Evolutionary conservation across 2,329 filamentous ascomycete species (phyloP).

Genomic region (Nigrospora osmanthi): DNA sequence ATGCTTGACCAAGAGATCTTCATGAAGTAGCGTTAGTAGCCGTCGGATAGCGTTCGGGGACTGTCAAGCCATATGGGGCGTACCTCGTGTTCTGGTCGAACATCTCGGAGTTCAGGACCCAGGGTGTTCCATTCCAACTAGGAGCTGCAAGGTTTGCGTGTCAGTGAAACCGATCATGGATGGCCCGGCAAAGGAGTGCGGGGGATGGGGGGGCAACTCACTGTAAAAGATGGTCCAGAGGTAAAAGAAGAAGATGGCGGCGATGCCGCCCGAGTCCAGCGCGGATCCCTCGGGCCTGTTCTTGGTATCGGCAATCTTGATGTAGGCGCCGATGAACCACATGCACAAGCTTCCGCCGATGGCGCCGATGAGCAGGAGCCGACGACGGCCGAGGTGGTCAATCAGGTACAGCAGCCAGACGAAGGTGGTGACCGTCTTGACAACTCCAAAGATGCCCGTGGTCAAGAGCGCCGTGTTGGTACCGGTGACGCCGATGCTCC

Average conservation of each 20-base stretch:
- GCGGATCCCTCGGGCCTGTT: conserved; percentile 18
- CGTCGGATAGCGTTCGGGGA: background rate
- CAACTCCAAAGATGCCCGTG: conserved; percentile 58
- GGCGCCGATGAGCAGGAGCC: conserved; percentile 51
- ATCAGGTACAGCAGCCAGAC: conserved; percentile 57
- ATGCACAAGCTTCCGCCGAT: conserved; percentile 54
- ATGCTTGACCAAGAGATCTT: conserved; percentile 60
- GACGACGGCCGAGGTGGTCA: conserved; percentile 50
- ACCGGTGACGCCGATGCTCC: conserved; percentile 50
- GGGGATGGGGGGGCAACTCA: background rate
- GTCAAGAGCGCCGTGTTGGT: conserved; percentile 51
- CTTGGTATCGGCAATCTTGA: conserved; percentile 38
- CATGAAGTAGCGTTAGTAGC: background rate
- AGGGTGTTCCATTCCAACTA: conserved; percentile 66
- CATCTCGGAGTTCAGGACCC: conserved; percentile 71
- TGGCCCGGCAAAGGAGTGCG: no score
- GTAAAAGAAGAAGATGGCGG: conserved; percentile 65
- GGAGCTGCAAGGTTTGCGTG: conserved; percentile 26
- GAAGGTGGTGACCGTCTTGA: conserved; percentile 54
- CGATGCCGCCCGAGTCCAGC: conserved; percentile 37
- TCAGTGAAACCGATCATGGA: background rate
- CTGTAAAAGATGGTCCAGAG: conserved; percentile 67
- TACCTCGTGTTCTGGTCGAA: conserved; percentile 60
- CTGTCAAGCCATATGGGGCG: background rate
- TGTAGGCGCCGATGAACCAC: conserved; percentile 57